Evolutionary conservation across 2,329 filamentous ascomycete species (phyloP).

Genomic region (Stemphylium vesicarium): DNA sequence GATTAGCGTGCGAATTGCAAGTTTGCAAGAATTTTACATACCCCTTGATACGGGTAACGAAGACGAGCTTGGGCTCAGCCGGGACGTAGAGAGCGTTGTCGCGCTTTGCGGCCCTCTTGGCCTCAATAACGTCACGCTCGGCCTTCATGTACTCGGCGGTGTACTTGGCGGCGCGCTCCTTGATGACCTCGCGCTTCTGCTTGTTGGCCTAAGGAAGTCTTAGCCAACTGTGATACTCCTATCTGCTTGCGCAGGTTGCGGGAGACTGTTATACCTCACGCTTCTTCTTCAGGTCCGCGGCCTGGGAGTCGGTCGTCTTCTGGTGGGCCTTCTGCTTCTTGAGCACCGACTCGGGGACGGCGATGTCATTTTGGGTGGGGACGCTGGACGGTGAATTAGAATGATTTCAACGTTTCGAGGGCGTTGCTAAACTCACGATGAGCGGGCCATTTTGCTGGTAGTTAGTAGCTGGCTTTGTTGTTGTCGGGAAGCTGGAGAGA

Average conservation of each 20-base stretch:
- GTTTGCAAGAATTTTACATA: conserved; percentile 50
- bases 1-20: conserved; percentile 9
- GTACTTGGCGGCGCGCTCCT: conserved; percentile 99
- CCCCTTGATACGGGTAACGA: conserved; percentile 99
- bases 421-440: conserved; percentile 34
- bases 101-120: conserved; percentile 85
- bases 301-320: conserved; percentile 92
- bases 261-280: conserved; percentile 78
- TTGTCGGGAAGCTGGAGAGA: conserved; percentile 35
- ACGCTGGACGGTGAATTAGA: conserved; percentile 61
- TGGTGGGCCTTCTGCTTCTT: conserved; percentile 99
- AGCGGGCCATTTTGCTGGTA: conserved; percentile 48
- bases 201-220: conserved; percentile 81
- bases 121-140: conserved; percentile 96
- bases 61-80: conserved; percentile 95
- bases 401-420: not conserved
- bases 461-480: conserved; percentile 43
- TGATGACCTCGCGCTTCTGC: conserved; percentile 98
- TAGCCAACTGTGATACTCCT: conserved; percentile 49
- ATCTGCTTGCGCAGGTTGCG: conserved; percentile 44
- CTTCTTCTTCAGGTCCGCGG: conserved; percentile 80
- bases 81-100: conserved; percentile 94
- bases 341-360: conserved; percentile 98
- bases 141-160: conserved; percentile 98
- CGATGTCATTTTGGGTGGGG: conserved; percentile 91